Evolutionary conservation across 2,329 filamentous ascomycete genomes (phyloP).

Genomic region (Alternaria tenuissima): DNA sequence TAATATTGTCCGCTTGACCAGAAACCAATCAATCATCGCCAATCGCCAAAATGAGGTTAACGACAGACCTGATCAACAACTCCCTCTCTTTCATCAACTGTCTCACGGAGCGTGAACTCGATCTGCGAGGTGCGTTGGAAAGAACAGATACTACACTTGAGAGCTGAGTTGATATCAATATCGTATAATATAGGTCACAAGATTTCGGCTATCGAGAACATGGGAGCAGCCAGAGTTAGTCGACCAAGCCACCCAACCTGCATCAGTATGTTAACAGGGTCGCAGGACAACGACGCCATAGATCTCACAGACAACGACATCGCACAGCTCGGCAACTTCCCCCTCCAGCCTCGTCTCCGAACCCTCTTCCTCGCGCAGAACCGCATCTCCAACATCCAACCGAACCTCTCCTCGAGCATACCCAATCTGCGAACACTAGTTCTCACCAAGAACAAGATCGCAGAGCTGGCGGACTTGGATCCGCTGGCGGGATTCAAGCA

Average conservation of each 20-base stretch:
- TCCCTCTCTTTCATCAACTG: conserved; percentile 99
- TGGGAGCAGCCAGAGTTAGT: conserved; percentile 91
- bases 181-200: conserved; percentile 81
- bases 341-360: conserved; percentile 84
- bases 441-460: conserved; percentile 81
- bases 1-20: not conserved
- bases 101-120: conserved; percentile 97
- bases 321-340: conserved; percentile 87
- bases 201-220: conserved; percentile 96
- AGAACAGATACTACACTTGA: conserved; percentile 95
- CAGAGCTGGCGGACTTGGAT: conserved; percentile 87
- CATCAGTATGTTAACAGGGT: not conserved
- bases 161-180: conserved; percentile 86
- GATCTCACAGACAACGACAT: conserved; percentile 99
- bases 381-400: conserved; percentile 82
- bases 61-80: conserved; percentile 89
- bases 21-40: not conserved
- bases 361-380: conserved; percentile 91
- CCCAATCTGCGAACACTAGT: conserved; percentile 85
- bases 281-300: conserved; percentile 90
- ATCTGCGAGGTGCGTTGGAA: conserved; percentile 99
- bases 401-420: conserved; percentile 74
- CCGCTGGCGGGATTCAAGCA: conserved; percentile 72
- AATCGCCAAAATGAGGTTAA: conserved; percentile 80
- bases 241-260: not conserved